Evolutionary conservation across 352 stramenopile species (phyloP), one percentile per base, ranked within the genome.

Genomic region (Thraustochytrium striatum): DNA sequence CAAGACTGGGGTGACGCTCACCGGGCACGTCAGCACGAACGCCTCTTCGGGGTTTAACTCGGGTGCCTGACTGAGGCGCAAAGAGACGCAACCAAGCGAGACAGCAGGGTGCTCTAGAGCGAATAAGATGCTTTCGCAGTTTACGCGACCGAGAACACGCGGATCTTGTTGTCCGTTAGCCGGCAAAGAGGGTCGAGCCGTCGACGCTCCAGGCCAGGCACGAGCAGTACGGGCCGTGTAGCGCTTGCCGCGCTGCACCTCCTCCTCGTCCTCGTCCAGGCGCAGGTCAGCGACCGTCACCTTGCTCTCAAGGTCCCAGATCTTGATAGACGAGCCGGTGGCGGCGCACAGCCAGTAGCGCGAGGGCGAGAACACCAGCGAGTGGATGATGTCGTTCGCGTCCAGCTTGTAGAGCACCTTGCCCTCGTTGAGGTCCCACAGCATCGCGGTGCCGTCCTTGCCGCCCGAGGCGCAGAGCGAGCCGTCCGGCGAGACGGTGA

Each of bases 221-320:
- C 57, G 96, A 97, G 87, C 94, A 98, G 87, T 97, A 90, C 62
- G 96, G n/a, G 91, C 87, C 85, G 92, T 91, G 38, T 93, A 94
- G n/a, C n/a, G n/a, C 85, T 97, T 95, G 87, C 97, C 96, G 83
- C 91, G 28, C 25, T 53, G 30, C 25, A 57, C 65, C 38, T 57
- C 39, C 55, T 81, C 61, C 25, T 83, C 78, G 47, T 55, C 44
- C 43, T 73, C 90, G 50, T 91, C 87, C 79, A 85, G 88, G 91
- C 79, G 97, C 92, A 3, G 94, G 93, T 98, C 96, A 86, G 98
- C 95, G 52, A 99, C 95, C 30, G 99, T 89, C 79, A 97, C 89
- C 94, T 99, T 99, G 72, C 89, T 97, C 88, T 99, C 97, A 41
- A 99, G 89, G 86, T 99, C 97, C 96, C 96, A 99, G 88, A 99